Percentiles rank a stretch among this genome's conserved stretches.
Conservation (phyloP, 1,284 basidiomycete genomes). For the Ganoderma resinaceum region DNA sequence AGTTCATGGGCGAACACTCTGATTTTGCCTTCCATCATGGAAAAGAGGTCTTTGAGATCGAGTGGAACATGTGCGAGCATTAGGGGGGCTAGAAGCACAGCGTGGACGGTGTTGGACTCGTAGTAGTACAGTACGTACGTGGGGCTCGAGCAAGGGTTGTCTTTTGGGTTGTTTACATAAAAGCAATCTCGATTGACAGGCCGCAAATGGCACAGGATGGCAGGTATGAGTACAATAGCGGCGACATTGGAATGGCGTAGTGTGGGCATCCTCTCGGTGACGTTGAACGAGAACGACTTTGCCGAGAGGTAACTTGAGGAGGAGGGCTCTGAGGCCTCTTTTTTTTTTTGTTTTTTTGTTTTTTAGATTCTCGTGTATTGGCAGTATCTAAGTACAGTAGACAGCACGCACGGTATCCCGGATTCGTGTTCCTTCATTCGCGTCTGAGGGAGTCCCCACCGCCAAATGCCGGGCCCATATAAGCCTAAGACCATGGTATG, state of each 20-base stretch:
- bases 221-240: no score
- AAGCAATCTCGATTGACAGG: no score
- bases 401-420: no score
- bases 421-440: no score
- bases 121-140: not conserved
- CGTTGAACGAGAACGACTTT: not conserved
- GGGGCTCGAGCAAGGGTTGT: not conserved
- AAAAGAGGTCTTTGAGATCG: slow-evolving; percentile 4
- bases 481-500: no score
- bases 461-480: no score
- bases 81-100: not conserved
- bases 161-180: no score
- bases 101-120: not conserved
- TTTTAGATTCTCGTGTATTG: no score
- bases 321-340: not conserved
- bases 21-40: not conserved
- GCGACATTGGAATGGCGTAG: not conserved
- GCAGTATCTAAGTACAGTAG: no score
- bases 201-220: no score
- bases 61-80: slow-evolving; percentile 13
- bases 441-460: no score
- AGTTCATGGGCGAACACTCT: not conserved
- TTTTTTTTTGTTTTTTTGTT: no score
- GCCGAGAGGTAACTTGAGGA: not conserved
- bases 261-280: not conserved